Conservation (phyloP, 2,329 filamentous ascomycete genomes). For the Penicillium sclerotiorum region DNA sequence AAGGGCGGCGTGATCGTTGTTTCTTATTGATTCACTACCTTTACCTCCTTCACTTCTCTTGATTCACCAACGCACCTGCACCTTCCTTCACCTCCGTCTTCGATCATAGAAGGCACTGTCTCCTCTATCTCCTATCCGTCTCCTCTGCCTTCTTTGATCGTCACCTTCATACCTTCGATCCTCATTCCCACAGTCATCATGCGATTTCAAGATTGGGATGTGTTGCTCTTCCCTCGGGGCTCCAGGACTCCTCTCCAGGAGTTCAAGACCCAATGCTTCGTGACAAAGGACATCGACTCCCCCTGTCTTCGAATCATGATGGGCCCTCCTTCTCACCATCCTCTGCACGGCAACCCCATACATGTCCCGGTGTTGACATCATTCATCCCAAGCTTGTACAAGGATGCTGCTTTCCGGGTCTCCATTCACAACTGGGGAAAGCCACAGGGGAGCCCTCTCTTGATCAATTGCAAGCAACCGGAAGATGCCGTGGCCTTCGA, state of each 20-base stretch:
- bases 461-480: conserved; percentile 59
- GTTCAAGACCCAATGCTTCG: conserved; percentile 77
- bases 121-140: neutral
- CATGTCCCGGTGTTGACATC: conserved; percentile 68
- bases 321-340: conserved; percentile 26
- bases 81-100: no score
- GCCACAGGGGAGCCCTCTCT: conserved; percentile 61
- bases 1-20: no score
- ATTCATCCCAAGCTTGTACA: conserved; percentile 67
- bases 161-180: conserved; percentile 35
- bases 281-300: conserved; percentile 60
- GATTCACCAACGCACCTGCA: no score
- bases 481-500: conserved; percentile 64
- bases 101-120: no score
- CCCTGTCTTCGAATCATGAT: conserved; percentile 53
- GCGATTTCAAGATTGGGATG: conserved; percentile 86
- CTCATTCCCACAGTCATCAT: conserved; percentile 56
- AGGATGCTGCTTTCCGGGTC: conserved; percentile 65
- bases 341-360: conserved; percentile 30
- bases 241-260: conserved; percentile 75
- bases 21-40: no score
- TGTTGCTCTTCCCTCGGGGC: conserved; percentile 73
- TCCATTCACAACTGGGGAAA: conserved; percentile 75
- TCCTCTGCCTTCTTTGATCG: neutral
- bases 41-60: no score